phyloP scores from a whole-genome alignment of 768 basidiomycete genomes.

The Amanita phalloides region DNA sequence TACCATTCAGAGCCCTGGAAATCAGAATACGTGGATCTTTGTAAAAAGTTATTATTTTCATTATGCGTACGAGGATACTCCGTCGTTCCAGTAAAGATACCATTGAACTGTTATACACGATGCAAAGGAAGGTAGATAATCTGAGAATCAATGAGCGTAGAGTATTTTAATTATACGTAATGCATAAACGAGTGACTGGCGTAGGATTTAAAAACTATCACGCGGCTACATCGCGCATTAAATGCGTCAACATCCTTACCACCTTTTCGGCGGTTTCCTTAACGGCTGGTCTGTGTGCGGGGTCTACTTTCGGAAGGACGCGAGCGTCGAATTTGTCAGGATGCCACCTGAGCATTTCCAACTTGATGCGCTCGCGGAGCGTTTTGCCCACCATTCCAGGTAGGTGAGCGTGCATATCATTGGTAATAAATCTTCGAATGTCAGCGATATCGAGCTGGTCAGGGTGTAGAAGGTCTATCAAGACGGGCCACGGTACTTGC shows the following conservation, averaged over 20 bases:
- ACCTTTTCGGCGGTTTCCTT: constrained; percentile 26
- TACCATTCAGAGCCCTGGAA: constrained; percentile 44
- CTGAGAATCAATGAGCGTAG: neutral
- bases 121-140: neutral
- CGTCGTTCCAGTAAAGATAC: neutral
- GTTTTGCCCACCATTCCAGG: constrained; percentile 19
- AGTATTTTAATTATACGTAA: neutral
- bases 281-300: constrained; percentile 20
- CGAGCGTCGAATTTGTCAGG: constrained; percentile 39
- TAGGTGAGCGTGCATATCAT: constrained; percentile 9
- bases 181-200: neutral
- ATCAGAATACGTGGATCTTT: constrained; percentile 17
- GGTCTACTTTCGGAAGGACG: constrained; percentile 22
- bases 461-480: constrained; percentile 12
- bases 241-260: constrained; percentile 25
- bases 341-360: constrained; percentile 43
- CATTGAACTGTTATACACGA: neutral
- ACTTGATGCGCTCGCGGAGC: constrained; percentile 23
- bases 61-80: neutral
- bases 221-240: neutral
- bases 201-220: neutral
- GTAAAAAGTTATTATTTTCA: neutral
- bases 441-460: constrained; percentile 23
- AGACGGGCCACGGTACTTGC: constrained; percentile 35
- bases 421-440: constrained; percentile 30